phyloP scores from a whole-genome alignment of 2,329 filamentous ascomycete genomes.

The Ilyonectria destructans region DNA sequence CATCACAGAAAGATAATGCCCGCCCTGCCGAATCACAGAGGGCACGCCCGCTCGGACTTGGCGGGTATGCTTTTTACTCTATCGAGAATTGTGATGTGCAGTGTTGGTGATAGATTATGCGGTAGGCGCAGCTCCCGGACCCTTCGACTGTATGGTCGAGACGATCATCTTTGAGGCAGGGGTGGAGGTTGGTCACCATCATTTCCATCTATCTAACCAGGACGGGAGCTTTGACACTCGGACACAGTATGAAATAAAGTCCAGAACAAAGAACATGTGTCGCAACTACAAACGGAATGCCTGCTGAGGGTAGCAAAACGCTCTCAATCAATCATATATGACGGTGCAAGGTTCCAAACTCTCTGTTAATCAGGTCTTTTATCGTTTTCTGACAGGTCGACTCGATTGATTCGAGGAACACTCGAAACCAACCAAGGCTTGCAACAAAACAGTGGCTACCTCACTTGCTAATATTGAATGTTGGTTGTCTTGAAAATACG shows the following conservation, averaged over 20 bases:
- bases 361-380: conserved; percentile 22
- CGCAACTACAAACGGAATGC: conserved; percentile 11
- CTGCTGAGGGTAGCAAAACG: conserved; percentile 12
- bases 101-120: conserved; percentile 45
- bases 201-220: conserved; percentile 26
- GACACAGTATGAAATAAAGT: conserved; percentile 29
- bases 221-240: conserved; percentile 11
- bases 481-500: conserved; percentile 30
- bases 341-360: conserved; percentile 19
- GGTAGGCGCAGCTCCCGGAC: conserved; percentile 34
- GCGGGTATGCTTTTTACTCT: conserved; percentile 30
- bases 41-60: conserved; percentile 23
- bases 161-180: conserved; percentile 21
- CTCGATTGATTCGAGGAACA: conserved; percentile 38
- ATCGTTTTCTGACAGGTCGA: conserved; percentile 38
- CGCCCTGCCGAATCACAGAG: conserved; percentile 31
- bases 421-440: conserved; percentile 26
- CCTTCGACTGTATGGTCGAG: conserved; percentile 41
- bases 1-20: conserved; percentile 28
- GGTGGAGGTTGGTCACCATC: conserved; percentile 36
- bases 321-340: conserved; percentile 11
- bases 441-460: conserved; percentile 16
- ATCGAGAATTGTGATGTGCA: conserved; percentile 35
- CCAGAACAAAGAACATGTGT: conserved; percentile 16
- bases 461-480: conserved; percentile 26